Base-by-base conservation (phyloP, 331 rosid genomes). In the Rhamnella rubrinervis region DNA sequence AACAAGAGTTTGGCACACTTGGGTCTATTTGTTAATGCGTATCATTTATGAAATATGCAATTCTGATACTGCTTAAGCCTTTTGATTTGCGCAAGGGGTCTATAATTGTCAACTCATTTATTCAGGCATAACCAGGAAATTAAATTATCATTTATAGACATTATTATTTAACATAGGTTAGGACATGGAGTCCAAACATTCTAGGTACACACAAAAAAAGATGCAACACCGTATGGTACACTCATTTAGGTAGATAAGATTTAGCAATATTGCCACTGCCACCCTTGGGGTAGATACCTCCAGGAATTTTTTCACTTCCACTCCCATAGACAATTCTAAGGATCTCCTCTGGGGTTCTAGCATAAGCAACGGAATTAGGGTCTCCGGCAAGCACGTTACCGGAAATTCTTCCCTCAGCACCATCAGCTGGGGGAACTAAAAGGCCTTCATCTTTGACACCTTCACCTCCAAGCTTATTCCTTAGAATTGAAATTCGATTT, bases 391-490 rank as follows among this genome's bases (percentile, higher is more conserved):
- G 89, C 68, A 93, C 73, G 31, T 89, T 91, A 0, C 97, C 96
- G 1, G 2, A 0, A 4, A 65, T 55, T 60, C 23, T 68, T 2
- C 88, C 82, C 74, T 86, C 90, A 2, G 89, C 82, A 31, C 93
- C 96, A 59, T 5, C 0, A 0, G 0, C 1, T 6, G 0, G 56
- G 0, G 85, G 77, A 13, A 89, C 92, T 61, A 76, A 49, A 52
- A 90, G 82, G 67, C 96, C 98, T 59, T 88, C 97, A 50, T 90
- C 98, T 78, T 90, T 93, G 70, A 75, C 4, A 16, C 93, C 93
- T 8, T 3, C 64, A 0, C 28, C 31, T 23, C 97, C 96, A 8
- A 93, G 72, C 70, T 12, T 76, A 57, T 90, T 76, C 70, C 92
- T 78, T 6, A 93, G 88, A 2, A 0, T 31, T 7, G 97, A 90